Conservation (phyloP, 208 protist species). For the Acanthamoeba triangularis region DNA sequence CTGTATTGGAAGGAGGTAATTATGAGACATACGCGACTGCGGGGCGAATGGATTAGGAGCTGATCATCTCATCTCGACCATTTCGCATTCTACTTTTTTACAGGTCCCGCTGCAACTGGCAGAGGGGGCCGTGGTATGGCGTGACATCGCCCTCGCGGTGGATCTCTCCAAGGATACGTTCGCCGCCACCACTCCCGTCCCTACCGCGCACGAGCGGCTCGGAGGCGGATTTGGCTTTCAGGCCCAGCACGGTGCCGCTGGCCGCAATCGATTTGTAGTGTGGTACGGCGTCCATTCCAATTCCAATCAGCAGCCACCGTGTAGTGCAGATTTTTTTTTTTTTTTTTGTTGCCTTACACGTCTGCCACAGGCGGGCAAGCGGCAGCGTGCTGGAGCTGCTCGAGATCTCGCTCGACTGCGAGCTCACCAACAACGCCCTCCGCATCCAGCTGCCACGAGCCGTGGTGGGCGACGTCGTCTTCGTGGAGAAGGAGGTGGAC, state of each 20-base stretch:
- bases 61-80: neutral
- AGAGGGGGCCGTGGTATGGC: constrained; percentile 57
- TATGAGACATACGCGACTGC: neutral
- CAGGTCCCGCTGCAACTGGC: constrained; percentile 34
- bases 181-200: neutral
- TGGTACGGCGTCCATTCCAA: neutral
- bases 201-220: neutral
- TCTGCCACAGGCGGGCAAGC: neutral
- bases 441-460: constrained; percentile 60
- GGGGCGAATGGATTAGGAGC: neutral
- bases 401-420: constrained; percentile 64
- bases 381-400: constrained; percentile 66
- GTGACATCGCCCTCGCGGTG: neutral
- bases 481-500: constrained; percentile 32
- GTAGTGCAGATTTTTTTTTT: neutral
- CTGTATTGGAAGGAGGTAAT: constrained; percentile 52
- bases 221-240: constrained; percentile 48
- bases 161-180: constrained; percentile 35
- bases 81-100: neutral
- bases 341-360: neutral
- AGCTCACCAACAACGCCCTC: constrained; percentile 65
- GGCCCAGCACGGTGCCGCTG: neutral
- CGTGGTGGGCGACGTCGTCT: constrained; percentile 66
- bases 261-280: constrained; percentile 62
- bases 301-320: neutral